Percentiles rank a stretch among this genome's conserved stretches.
Conservation (phyloP, 2,329 filamentous ascomycete genomes). For the Fusarium euwallaceae region DNA sequence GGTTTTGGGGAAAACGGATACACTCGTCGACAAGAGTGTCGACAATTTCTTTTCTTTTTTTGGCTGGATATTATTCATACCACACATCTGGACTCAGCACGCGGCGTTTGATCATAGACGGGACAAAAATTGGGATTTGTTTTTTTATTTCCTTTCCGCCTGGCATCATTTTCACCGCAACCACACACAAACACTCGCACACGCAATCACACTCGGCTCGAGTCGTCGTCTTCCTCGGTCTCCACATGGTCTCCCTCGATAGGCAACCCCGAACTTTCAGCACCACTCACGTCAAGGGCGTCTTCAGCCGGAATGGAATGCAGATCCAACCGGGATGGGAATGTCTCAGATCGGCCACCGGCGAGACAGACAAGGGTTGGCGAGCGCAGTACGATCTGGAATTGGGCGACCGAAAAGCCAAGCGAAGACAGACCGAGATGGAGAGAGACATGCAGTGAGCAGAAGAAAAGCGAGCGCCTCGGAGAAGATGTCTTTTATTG, state of each 20-base stretch:
- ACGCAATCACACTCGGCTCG: slow-evolving; percentile 8
- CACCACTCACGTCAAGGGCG: slow-evolving; percentile 40
- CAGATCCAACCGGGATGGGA: slow-evolving; percentile 45
- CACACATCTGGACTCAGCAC: slow-evolving; percentile 36
- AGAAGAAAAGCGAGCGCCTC: slow-evolving; percentile 26
- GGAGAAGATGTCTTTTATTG: slow-evolving; percentile 17
- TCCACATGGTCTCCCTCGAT: slow-evolving; percentile 25
- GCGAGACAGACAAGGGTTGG: slow-evolving; percentile 23
- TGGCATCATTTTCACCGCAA: slow-evolving; percentile 11
- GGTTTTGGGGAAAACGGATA: slow-evolving; percentile 34
- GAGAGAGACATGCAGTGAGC: slow-evolving; percentile 5
- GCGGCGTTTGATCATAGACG: slow-evolving; percentile 54
- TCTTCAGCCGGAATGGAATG: slow-evolving; percentile 45
- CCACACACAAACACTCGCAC: slow-evolving; percentile 1
- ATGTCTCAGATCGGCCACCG: slow-evolving; percentile 49
- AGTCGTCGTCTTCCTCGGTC: slow-evolving; percentile 2
- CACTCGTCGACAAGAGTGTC: slow-evolving; percentile 28
- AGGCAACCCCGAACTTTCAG: slow-evolving; percentile 19
- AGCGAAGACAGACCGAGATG: slow-evolving; percentile 17
- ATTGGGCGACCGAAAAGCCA: slow-evolving; percentile 19
- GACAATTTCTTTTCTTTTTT: slow-evolving; percentile 7
- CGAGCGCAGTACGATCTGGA: slow-evolving; percentile 16
- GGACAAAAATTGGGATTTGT: slow-evolving; percentile 39
- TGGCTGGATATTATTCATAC: slow-evolving; percentile 26
- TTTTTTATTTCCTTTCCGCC: slow-evolving; percentile 29